A percentile compares a stretch with the other conserved stretches of the same genome.
phyloP scores from a whole-genome alignment of 1,284 basidiomycete genomes.

The Melampsora americana region DNA sequence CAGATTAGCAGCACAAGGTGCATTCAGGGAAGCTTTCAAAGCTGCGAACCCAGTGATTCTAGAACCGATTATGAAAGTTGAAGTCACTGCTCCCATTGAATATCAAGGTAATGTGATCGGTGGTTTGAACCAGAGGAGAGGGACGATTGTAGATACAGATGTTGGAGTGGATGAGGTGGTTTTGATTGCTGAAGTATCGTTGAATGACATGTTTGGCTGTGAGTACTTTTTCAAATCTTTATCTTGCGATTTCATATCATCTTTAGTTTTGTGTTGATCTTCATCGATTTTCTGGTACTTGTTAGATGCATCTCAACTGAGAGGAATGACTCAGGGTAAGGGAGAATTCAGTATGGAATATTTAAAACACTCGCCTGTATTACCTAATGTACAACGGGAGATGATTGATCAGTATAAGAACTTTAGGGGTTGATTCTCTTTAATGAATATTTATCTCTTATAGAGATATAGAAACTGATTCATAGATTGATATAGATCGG shows the following conservation, averaged over 20 bases:
- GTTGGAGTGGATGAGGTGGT: slow-evolving; percentile 97
- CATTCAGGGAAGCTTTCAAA: slow-evolving; percentile 85
- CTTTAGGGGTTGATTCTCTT: slow-evolving; percentile 23
- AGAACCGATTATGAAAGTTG: slow-evolving; percentile 98
- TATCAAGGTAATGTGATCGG: slow-evolving; percentile 97
- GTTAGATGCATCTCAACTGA: slow-evolving; percentile 72
- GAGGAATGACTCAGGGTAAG: slow-evolving; percentile 79
- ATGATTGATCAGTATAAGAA: slow-evolving; percentile 68
- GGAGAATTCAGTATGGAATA: slow-evolving; percentile 95
- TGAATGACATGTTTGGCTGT: slow-evolving; percentile 98
- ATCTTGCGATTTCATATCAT: not conserved
- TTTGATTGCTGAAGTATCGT: slow-evolving; percentile 79
- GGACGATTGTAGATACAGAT: slow-evolving; percentile 93
- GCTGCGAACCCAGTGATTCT: slow-evolving; percentile 76
- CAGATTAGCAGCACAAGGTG: slow-evolving; percentile 81
- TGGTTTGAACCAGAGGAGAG: slow-evolving; percentile 85
- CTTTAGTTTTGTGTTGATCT: not conserved
- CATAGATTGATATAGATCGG: too few species aligned
- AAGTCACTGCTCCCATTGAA: slow-evolving; percentile 91
- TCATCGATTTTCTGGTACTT: not conserved
- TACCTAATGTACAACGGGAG: slow-evolving; percentile 81
- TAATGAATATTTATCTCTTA: not conserved
- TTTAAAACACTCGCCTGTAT: slow-evolving; percentile 73
- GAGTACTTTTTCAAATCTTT: slow-evolving; percentile 17
- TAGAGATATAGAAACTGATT: too few species aligned